These are phyloP conservation scores for Asterella californica DNA, from an alignment of 225 moss, liverwort and hornwort genomes.

Conservation along the genomic window DNA sequence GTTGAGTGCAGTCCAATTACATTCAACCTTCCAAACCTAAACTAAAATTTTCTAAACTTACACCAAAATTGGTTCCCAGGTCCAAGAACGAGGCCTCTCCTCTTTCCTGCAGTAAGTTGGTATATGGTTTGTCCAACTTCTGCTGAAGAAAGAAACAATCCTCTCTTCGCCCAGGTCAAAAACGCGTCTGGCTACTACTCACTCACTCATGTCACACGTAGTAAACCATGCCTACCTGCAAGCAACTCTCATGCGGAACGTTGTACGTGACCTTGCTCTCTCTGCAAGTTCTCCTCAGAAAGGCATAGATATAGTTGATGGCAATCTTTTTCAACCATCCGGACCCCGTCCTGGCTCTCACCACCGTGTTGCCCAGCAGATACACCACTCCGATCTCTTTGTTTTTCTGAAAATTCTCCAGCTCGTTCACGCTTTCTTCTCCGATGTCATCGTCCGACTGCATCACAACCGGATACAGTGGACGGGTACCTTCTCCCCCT, in stretches of 20 bases:
- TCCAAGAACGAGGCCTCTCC: not conserved
- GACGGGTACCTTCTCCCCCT: not conserved
- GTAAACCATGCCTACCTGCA: constrained; percentile 95
- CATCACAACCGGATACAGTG: not conserved
- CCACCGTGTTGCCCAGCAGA: constrained; percentile 67
- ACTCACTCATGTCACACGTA: constrained; percentile 45
- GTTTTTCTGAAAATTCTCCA: constrained; percentile 47
- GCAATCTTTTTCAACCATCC: constrained; percentile 58
- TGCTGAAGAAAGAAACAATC: not conserved
- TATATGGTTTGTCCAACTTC: not conserved
- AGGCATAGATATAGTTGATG: constrained; percentile 71
- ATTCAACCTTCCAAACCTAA: constrained; percentile 4
- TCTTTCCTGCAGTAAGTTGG: not conserved
- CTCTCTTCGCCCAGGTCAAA: not conserved
- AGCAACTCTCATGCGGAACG: constrained; percentile 84
- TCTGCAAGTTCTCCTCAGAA: constrained; percentile 62
- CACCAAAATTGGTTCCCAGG: constrained; percentile 12
- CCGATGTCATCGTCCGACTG: constrained; percentile 11
- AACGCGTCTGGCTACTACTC: not conserved
- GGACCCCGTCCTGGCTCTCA: constrained; percentile 62
- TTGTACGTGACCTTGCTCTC: constrained; percentile 62
- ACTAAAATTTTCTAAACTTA: not conserved
- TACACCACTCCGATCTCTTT: constrained; percentile 79
- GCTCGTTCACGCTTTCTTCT: constrained; percentile 39
- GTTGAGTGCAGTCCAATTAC: not conserved